Conservation (phyloP, 345 rosid genomes). For the Erucastrum elatum region DNA sequence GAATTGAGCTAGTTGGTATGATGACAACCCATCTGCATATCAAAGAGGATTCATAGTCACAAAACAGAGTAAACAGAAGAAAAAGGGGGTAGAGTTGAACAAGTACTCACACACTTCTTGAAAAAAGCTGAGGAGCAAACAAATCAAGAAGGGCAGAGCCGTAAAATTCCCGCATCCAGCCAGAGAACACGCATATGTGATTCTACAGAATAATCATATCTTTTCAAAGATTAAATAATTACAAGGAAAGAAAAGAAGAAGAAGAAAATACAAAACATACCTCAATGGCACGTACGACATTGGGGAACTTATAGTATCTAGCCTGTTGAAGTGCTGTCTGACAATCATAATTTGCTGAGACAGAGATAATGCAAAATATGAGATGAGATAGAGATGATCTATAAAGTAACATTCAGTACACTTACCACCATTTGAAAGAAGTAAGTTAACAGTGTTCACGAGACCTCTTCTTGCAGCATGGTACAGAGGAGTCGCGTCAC, state of each 20-base stretch:
- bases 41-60: background rate
- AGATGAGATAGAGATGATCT: background rate
- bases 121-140: constrained; percentile 20
- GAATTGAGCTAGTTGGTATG: constrained; percentile 74
- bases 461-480: no score
- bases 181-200: no score
- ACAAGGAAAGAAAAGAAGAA: background rate
- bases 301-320: constrained; percentile 60
- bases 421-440: no score
- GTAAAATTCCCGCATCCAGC: constrained; percentile 56
- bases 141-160: no score
- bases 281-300: constrained; percentile 85
- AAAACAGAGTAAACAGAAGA: background rate
- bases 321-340: constrained; percentile 86
- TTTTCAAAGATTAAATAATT: background rate
- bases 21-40: constrained; percentile 78
- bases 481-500: no score
- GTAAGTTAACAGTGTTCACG: no score
- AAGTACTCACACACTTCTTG: constrained; percentile 72
- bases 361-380: constrained; percentile 8
- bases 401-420: no score
- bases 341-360: constrained; percentile 81
- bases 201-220: constrained; percentile 39
- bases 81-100: no score
- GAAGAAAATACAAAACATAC: constrained; percentile 35